Evolutionary conservation across 257 asterid species (phyloP).

Genomic region (Voacanga thouarsii): DNA sequence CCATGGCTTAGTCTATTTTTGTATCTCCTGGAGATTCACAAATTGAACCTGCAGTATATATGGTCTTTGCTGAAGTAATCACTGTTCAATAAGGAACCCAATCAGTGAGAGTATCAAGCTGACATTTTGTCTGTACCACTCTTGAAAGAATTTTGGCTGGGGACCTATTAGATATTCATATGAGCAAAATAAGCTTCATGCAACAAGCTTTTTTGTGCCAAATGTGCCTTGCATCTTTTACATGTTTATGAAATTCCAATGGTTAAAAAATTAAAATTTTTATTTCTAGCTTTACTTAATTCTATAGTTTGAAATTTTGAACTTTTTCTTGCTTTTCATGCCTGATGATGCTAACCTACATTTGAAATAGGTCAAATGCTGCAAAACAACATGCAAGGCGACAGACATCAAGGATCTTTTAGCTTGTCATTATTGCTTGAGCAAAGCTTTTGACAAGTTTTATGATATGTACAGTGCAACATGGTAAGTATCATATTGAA

Average conservation of each 20-base stretch:
- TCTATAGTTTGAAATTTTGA: neutral
- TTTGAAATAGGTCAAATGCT: slow-evolving; percentile 70
- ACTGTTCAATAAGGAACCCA: neutral
- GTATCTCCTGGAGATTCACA: neutral
- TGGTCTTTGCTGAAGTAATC: neutral
- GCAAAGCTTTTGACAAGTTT: slow-evolving; percentile 83
- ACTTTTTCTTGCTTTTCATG: neutral
- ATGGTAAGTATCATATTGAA: slow-evolving; percentile 45
- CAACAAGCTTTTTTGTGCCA: neutral
- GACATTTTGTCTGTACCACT: neutral
- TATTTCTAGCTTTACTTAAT: neutral
- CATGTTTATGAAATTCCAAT: neutral
- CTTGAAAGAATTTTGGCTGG: neutral
- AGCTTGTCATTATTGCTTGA: slow-evolving; percentile 71
- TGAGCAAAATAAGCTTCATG: neutral
- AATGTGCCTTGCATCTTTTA: neutral
- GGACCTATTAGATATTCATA: neutral
- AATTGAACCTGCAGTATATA: neutral
- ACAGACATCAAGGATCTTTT: slow-evolving; percentile 65
- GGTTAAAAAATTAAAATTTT: neutral
- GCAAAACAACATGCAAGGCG: slow-evolving; percentile 74
- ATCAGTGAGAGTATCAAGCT: neutral
- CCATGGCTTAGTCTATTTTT: neutral
- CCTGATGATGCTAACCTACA: neutral
- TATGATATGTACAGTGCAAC: slow-evolving; percentile 80